These are phyloP conservation scores for Naganishia vaughanmartiniae DNA, from an alignment of 768 basidiomycete species.

Conservation along the genomic window DNA sequence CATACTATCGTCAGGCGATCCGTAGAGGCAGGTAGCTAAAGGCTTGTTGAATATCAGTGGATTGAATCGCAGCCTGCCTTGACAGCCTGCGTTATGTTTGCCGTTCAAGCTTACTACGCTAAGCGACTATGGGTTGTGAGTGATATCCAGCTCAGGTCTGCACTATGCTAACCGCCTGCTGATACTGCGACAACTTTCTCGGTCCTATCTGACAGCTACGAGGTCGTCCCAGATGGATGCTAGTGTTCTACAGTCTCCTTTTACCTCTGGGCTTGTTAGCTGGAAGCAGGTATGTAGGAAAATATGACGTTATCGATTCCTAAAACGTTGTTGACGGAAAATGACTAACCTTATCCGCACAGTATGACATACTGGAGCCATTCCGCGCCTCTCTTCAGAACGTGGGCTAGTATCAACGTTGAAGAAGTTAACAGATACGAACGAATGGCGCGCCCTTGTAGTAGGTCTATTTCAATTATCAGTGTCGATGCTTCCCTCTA, in stretches of 20 bases:
- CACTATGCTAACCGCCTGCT: too few relatives aligned
- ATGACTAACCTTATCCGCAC: background rate
- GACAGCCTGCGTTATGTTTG: constrained; percentile 14
- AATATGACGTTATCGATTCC: background rate
- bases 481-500: background rate
- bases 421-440: constrained; percentile 12
- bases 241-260: constrained; percentile 7
- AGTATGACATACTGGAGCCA: constrained; percentile 9
- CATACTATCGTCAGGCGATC: background rate
- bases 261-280: constrained; percentile 16
- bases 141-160: background rate
- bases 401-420: background rate
- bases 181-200: background rate
- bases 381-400: constrained; percentile 5
- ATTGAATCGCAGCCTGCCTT: constrained; percentile 15
- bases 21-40: background rate
- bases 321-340: background rate
- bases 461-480: background rate
- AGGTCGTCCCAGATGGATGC: constrained; percentile 6
- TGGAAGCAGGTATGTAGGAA: constrained; percentile 12
- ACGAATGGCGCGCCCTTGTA: constrained; percentile 1
- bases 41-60: background rate
- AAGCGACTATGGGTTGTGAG: constrained; percentile 22
- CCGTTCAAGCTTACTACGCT: constrained; percentile 22
- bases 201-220: constrained; percentile 1